A percentile compares a stretch with the other conserved stretches of the same genome.
These are phyloP conservation scores for Penicillium brasilianum DNA, from an alignment of 2,329 filamentous ascomycete genomes.

Conservation along the genomic window DNA sequence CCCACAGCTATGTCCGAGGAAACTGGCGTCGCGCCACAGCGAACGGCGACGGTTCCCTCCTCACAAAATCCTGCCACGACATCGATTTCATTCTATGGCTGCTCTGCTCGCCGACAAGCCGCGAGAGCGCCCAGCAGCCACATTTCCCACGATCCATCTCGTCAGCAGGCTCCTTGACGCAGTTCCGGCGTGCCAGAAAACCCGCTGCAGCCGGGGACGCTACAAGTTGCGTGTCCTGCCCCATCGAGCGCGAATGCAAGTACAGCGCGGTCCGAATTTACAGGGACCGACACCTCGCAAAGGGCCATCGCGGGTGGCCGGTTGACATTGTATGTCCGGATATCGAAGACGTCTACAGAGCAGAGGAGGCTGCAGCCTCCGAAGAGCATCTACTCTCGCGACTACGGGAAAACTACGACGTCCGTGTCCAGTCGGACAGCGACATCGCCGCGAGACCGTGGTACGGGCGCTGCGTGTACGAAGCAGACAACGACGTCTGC, in stretches of 20 bases:
- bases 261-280: conserved; percentile 89
- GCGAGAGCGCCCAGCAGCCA: conserved; percentile 45
- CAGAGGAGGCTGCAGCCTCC: conserved; percentile 55
- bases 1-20: conserved; percentile 85
- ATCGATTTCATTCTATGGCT: conserved; percentile 93
- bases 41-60: conserved; percentile 74
- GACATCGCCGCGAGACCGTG: conserved; percentile 61
- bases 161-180: conserved; percentile 76
- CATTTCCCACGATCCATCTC: conserved; percentile 78
- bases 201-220: conserved; percentile 73
- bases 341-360: conserved; percentile 74
- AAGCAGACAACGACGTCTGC: conserved; percentile 88
- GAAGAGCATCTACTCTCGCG: conserved; percentile 55
- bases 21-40: conserved; percentile 86
- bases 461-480: conserved; percentile 96
- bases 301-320: conserved; percentile 77
- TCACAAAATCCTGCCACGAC: conserved; percentile 97
- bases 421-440: conserved; percentile 58
- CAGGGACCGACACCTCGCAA: conserved; percentile 68
- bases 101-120: conserved; percentile 71
- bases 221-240: conserved; percentile 86
- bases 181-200: conserved; percentile 78
- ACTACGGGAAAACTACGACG: conserved; percentile 61
- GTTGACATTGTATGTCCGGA: conserved; percentile 89
- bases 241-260: conserved; percentile 74